These are phyloP conservation scores for Cladophialophora psammophila DNA, from an alignment of 2,329 filamentous ascomycete genomes.

Conservation along the genomic window DNA sequence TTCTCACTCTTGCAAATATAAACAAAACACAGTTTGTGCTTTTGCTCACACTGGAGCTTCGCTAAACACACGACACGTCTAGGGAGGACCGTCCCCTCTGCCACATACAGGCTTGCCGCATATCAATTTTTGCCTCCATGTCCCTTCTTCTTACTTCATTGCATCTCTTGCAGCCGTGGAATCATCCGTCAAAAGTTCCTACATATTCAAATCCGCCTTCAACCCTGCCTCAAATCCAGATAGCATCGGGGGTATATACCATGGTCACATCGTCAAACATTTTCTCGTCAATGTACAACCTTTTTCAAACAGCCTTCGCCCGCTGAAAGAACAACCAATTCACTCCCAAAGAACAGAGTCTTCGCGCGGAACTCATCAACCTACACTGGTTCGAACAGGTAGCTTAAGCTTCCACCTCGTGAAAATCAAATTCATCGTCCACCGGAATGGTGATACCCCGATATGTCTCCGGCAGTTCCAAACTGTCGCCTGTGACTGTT, in stretches of 20 bases:
- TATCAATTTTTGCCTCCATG: background rate
- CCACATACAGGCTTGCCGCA: background rate
- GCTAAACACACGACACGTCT: background rate
- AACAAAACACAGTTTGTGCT: background rate
- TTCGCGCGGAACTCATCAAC: background rate
- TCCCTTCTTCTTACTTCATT: background rate
- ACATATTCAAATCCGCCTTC: background rate
- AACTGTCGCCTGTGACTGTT: constrained; percentile 29
- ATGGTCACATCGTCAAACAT: background rate
- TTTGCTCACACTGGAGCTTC: background rate
- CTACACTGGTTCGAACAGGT: background rate
- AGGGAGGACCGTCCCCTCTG: background rate
- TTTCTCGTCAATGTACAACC: constrained; percentile 1
- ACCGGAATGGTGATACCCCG: constrained; percentile 49
- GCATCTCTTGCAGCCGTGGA: background rate
- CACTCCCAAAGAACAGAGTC: background rate
- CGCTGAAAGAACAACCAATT: background rate
- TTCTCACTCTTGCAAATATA: background rate
- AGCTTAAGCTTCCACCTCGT: constrained; percentile 20
- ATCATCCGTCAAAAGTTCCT: background rate
- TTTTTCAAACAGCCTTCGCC: background rate
- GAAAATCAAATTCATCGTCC: constrained; percentile 40
- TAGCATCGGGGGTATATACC: constrained; percentile 1
- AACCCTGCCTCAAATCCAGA: background rate
- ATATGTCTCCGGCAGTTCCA: constrained; percentile 40